Percentiles rank a stretch among this genome's conserved stretches.
phyloP scores from a whole-genome alignment of 1,139 yeast genomes.

The Kodamaea ohmeri region DNA sequence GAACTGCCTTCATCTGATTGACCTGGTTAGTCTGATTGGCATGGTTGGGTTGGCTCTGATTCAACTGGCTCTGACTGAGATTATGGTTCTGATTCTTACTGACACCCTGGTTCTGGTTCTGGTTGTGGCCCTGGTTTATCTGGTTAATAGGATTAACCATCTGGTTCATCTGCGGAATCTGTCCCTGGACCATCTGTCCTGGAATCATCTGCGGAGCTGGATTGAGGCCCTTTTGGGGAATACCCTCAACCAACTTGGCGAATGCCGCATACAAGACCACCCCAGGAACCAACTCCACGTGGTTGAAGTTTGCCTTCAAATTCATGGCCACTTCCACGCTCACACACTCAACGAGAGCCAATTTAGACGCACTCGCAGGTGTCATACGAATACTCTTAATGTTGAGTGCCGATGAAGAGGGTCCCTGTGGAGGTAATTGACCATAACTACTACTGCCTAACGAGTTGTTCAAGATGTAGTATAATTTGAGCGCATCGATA shows the following conservation, averaged over 20 bases:
- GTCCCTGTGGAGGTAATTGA: slow-evolving; percentile 6
- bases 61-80: too few relatives aligned
- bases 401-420: slow-evolving; percentile 12
- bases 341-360: slow-evolving; percentile 73
- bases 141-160: background rate
- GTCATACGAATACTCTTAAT: slow-evolving; percentile 53
- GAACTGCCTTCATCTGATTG: slow-evolving; percentile 13
- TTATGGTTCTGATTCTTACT: too few relatives aligned
- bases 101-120: slow-evolving; percentile 14
- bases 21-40: too few relatives aligned
- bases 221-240: background rate
- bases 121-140: slow-evolving; percentile 6
- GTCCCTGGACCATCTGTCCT: too few relatives aligned
- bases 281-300: slow-evolving; percentile 79
- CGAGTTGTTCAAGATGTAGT: slow-evolving; percentile 32
- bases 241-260: slow-evolving; percentile 52
- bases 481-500: slow-evolving; percentile 36
- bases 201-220: too few relatives aligned
- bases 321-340: slow-evolving; percentile 71
- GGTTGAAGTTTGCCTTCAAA: slow-evolving; percentile 74
- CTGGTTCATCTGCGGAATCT: too few relatives aligned
- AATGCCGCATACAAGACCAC: slow-evolving; percentile 61
- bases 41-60: background rate
- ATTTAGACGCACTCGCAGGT: slow-evolving; percentile 35
- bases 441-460: slow-evolving; percentile 22